Percentiles rank a stretch among this genome's conserved stretches.
Conservation (phyloP, 768 basidiomycete genomes). For the Hygrophorus pudorinus region DNA sequence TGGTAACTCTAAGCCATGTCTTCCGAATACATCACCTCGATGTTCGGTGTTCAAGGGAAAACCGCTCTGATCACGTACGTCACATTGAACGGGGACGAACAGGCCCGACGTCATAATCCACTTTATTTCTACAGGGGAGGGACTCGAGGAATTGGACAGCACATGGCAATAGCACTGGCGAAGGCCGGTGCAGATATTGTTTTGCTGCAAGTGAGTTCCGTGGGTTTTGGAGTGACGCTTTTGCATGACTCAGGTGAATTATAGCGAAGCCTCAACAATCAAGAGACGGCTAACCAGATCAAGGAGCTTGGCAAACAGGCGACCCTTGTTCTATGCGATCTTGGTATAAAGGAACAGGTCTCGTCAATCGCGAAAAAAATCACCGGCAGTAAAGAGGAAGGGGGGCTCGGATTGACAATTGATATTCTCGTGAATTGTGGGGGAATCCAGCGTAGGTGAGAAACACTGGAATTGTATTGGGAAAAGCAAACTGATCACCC, state of each 20-base stretch:
- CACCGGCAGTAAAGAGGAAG: too few species aligned
- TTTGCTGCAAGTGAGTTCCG: constrained; percentile 9
- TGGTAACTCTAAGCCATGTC: too few species aligned
- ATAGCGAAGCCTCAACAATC: background rate
- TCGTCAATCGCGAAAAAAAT: too few species aligned
- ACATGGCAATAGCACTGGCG: constrained; percentile 38
- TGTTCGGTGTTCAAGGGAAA: constrained; percentile 59
- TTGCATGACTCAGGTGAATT: constrained; percentile 10
- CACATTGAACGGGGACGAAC: too few species aligned
- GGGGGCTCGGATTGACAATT: constrained; percentile 16
- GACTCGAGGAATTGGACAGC: constrained; percentile 46
- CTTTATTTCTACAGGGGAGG: constrained; percentile 6
- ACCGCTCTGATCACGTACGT: constrained; percentile 76
- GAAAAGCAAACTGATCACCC: too few species aligned
- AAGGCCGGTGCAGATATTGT: constrained; percentile 38
- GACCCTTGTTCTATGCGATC: constrained; percentile 28
- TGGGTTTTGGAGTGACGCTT: constrained; percentile 28
- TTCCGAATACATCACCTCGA: constrained; percentile 15
- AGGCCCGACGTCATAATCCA: background rate
- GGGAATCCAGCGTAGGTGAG: constrained; percentile 41
- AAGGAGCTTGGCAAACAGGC: constrained; percentile 12
- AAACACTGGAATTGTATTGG: background rate
- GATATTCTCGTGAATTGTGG: constrained; percentile 65
- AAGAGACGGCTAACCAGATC: constrained; percentile 4
- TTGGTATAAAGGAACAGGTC: constrained; percentile 21